Conservation (phyloP, 208 protist species). For the Naegleria gruberi region DNA sequence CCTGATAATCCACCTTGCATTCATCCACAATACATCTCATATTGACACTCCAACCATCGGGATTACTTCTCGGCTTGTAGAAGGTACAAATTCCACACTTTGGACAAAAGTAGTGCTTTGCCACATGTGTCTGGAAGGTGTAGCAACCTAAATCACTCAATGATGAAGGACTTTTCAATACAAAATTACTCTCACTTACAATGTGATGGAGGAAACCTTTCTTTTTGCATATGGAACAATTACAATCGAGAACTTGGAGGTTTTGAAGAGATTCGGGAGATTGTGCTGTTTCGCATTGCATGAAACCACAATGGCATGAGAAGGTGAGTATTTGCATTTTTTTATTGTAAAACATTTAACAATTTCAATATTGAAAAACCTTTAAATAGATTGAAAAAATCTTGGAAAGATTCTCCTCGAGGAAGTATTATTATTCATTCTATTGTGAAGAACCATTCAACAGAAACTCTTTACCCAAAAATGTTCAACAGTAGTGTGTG, state of each 20-base stretch:
- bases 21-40: background rate
- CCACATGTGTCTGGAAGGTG: background rate
- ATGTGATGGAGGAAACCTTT: constrained; percentile 20
- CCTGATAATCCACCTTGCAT: background rate
- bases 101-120: background rate
- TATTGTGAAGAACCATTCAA: too few relatives aligned
- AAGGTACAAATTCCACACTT: background rate
- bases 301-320: background rate
- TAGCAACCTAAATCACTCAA: background rate
- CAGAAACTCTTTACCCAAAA: too few relatives aligned
- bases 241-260: background rate
- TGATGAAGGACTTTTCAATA: background rate
- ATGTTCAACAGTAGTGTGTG: too few relatives aligned
- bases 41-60: constrained; percentile 15
- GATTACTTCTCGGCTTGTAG: constrained; percentile 14
- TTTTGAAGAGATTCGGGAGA: background rate
- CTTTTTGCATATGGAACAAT: constrained; percentile 17
- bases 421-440: too few relatives aligned
- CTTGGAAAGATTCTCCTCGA: too few relatives aligned
- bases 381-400: background rate
- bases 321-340: background rate
- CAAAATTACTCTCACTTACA: background rate
- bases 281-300: background rate
- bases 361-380: background rate
- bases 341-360: background rate